Evolutionary conservation across 2,329 filamentous ascomycete genomes (phyloP), one percentile per base, ranked within the genome.

Genomic region (Diaporthe capsici): DNA sequence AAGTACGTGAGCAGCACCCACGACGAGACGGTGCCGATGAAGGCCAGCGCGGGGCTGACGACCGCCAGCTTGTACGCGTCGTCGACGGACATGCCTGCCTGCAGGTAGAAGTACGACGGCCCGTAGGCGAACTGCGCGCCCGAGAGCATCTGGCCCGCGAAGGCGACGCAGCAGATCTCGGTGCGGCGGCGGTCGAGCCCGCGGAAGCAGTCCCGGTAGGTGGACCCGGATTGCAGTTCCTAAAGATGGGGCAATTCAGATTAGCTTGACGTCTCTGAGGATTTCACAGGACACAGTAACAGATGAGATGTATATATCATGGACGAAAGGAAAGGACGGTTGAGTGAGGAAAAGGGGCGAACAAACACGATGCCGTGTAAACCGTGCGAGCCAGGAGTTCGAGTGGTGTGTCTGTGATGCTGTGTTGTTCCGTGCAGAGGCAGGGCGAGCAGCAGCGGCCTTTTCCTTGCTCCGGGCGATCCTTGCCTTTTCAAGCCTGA

Each of bases 161-260:
- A 88, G 0, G 83, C 79, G 25, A 79, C 72, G 72, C 84, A 85
- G 8, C 85, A 85, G 72, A 88, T 85, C 72, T 87, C 86, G 0
- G 87, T 88, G 12, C 87, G 82, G 10, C 87, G 84, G 3, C 85
- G 82, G 77, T 89, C 86, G 51, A 82, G 79, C 4, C 86, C 86
- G 58, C 83, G 84, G 82, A 90, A 90, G 73, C 87, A 86, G 76
- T 90, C 87, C 8, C 74, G 67, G 77, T 90, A 90, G 0, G 81
- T 83, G 0, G 82, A 86, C 6, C 88, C 88, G 0, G 79, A 85
- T 73, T 89, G 87, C 76, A 87, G 80, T 81, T 86, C 85, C 70
- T 72, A 10, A 1, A 31, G 13, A 13, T 0, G 4, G 84, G 10
- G 82, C 80, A 9, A 47, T 86, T 83, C 72, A 87, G 85, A 8